Evolutionary conservation across 139 green algal genomes (phyloP).

Genomic region (Micromonas commoda): DNA sequence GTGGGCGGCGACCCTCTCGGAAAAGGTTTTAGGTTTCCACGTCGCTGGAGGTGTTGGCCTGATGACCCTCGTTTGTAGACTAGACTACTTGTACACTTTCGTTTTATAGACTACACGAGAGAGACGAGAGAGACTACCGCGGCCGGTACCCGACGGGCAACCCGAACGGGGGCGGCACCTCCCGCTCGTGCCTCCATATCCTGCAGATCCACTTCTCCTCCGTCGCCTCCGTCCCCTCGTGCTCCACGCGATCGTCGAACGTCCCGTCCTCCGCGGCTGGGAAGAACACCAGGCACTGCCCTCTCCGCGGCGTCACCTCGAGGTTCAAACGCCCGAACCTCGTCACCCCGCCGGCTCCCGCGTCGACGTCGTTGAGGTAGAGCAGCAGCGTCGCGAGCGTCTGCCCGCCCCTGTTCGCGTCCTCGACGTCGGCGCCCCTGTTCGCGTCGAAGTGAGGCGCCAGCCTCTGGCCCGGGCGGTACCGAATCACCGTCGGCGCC

Average conservation of each 20-base stretch:
- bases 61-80: too few species aligned
- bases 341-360: not conserved
- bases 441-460: constrained; percentile 35
- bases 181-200: constrained; percentile 20
- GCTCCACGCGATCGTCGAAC: constrained; percentile 31
- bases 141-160: not conserved
- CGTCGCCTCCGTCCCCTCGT: constrained; percentile 23
- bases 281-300: constrained; percentile 25
- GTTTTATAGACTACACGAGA: too few species aligned
- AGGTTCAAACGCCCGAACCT: constrained; percentile 15
- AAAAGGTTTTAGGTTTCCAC: too few species aligned
- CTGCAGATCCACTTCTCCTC: constrained; percentile 29
- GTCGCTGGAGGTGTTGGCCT: too few species aligned
- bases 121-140: too few species aligned
- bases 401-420: constrained; percentile 24
- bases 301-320: constrained; percentile 9
- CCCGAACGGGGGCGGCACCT: constrained; percentile 13
- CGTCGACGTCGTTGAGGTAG: constrained; percentile 27
- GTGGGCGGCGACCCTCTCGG: too few species aligned
- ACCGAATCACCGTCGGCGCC: constrained; percentile 33
- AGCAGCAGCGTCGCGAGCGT: constrained; percentile 28
- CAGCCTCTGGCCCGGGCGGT: constrained; percentile 11
- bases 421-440: constrained; percentile 17
- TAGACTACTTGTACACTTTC: too few species aligned
- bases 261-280: constrained; percentile 7